phyloP scores from a whole-genome alignment of 225 moss, liverwort and hornwort species.

The Sphagnum tenellum region DNA sequence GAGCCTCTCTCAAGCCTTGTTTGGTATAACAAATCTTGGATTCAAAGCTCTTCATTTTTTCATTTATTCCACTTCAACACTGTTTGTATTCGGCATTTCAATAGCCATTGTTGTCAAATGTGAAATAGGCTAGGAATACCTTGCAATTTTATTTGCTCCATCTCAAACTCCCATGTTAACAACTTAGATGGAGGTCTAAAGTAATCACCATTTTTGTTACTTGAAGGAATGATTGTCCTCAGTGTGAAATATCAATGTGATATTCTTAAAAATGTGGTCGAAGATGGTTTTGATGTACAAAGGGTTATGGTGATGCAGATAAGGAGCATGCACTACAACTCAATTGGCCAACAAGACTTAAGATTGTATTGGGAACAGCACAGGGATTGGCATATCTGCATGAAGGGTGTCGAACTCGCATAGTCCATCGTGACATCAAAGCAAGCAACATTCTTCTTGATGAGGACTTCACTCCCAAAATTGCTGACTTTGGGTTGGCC shows the following conservation, averaged over 20 bases:
- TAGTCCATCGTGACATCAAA: slow-evolving; percentile 44
- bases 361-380: slow-evolving; percentile 37
- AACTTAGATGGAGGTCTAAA: background rate
- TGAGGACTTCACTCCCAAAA: slow-evolving; percentile 34
- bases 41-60: slow-evolving; percentile 12
- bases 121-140: background rate
- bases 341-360: slow-evolving; percentile 39
- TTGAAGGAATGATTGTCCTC: background rate
- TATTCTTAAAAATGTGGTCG: too few relatives aligned
- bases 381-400: slow-evolving; percentile 40
- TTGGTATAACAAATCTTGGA: slow-evolving; percentile 12
- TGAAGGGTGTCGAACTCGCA: slow-evolving; percentile 34
- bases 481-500: slow-evolving; percentile 45
- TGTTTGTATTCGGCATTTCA: background rate
- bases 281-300: too few relatives aligned
- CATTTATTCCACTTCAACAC: background rate
- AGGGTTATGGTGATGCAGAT: too few relatives aligned
- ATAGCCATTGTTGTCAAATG: background rate
- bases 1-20: slow-evolving; percentile 41
- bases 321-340: background rate
- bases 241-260: too few relatives aligned
- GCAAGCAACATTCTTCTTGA: slow-evolving; percentile 51
- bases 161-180: background rate
- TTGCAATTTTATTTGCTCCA: background rate
- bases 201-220: background rate